Evolutionary conservation across 306 rosid genomes (phyloP).

Genomic region (Comarum palustre): DNA sequence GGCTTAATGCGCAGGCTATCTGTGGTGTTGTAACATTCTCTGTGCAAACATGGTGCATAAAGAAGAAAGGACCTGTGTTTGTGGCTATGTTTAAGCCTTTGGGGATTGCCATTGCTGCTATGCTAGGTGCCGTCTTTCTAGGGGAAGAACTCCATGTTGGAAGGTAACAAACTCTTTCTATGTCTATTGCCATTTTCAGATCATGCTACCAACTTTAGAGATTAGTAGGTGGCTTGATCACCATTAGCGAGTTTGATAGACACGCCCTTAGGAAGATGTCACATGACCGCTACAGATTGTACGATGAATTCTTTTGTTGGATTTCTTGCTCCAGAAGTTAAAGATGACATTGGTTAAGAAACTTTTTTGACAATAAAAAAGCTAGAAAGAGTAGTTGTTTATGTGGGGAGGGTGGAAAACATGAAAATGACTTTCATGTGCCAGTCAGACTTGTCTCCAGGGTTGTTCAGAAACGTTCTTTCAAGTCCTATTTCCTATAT

Average conservation of each 20-base stretch:
- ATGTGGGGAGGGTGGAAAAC: background rate
- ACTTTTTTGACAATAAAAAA: background rate
- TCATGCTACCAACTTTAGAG: background rate
- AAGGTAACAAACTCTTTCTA: constrained; percentile 30
- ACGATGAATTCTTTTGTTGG: background rate
- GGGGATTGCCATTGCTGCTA: constrained; percentile 63
- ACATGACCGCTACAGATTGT: background rate
- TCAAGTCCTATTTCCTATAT: background rate
- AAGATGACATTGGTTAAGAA: background rate
- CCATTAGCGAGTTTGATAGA: background rate
- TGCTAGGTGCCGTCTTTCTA: constrained; percentile 49
- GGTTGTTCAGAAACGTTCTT: background rate
- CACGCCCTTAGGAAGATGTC: background rate
- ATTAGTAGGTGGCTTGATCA: background rate
- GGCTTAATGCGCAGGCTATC: constrained; percentile 54
- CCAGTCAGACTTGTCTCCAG: background rate
- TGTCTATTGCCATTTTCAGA: background rate
- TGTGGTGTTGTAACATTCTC: constrained; percentile 48
- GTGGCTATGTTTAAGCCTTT: constrained; percentile 60
- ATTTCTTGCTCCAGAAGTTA: background rate
- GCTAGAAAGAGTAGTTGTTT: background rate
- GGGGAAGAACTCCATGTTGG: constrained; percentile 60
- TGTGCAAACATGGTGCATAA: constrained; percentile 52
- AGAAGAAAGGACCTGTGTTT: constrained; percentile 65
- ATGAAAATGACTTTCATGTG: background rate